Evolutionary conservation across 768 basidiomycete genomes (phyloP).

Genomic region (Hypholoma sublateritium): DNA sequence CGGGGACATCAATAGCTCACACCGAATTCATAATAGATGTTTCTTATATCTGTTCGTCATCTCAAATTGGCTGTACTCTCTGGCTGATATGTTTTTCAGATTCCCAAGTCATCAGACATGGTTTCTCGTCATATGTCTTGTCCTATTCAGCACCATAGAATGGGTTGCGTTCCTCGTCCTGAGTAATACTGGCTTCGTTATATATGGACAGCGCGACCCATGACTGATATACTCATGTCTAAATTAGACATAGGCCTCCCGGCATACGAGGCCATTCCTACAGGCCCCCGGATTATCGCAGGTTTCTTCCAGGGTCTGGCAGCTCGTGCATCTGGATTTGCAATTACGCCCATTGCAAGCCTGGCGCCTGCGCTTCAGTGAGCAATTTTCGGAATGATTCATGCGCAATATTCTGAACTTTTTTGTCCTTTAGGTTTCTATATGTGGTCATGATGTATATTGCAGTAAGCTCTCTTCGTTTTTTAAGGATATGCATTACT

Average conservation of each 20-base stretch:
- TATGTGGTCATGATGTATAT: conserved; percentile 83
- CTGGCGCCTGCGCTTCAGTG: conserved; percentile 73
- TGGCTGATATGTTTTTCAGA: conserved; percentile 18
- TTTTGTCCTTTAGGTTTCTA: conserved; percentile 44
- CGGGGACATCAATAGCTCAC: not conserved
- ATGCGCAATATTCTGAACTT: not conserved
- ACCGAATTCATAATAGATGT: conserved; percentile 35
- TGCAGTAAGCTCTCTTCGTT: conserved; percentile 36
- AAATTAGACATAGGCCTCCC: conserved; percentile 40
- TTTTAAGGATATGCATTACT: not conserved
- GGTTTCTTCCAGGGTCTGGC: conserved; percentile 58
- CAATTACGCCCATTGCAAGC: conserved; percentile 43
- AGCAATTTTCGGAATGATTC: conserved; percentile 12
- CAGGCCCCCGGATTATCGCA: conserved; percentile 37
- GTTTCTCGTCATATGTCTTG: conserved; percentile 60
- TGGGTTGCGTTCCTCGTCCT: conserved; percentile 72
- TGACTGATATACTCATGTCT: not conserved
- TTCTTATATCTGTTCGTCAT: conserved; percentile 57
- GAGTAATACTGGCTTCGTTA: conserved; percentile 25
- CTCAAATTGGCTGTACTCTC: too few relatives aligned
- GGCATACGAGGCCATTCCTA: conserved; percentile 35
- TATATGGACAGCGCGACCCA: not conserved
- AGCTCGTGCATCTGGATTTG: conserved; percentile 51
- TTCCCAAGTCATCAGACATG: conserved; percentile 79
- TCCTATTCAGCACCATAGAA: conserved; percentile 59